Percentiles rank a stretch among this genome's conserved stretches.
These are phyloP conservation scores for Cenchrus americanus DNA, from an alignment of 176 grass and related monocot genomes.

Conservation along the genomic window DNA sequence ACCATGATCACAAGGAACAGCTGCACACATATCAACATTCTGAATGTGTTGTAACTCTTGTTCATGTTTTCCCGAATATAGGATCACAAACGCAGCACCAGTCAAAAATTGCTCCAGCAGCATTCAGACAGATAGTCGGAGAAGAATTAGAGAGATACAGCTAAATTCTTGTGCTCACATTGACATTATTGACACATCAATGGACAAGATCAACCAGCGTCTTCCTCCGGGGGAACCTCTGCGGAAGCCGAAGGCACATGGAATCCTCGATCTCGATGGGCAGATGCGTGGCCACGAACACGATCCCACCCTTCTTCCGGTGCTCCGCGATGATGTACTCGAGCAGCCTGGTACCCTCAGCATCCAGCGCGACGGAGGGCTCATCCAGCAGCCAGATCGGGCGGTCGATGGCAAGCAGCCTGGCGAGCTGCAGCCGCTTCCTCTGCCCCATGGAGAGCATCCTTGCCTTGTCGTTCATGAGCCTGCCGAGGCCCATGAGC, in stretches of 20 bases:
- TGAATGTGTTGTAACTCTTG: background rate
- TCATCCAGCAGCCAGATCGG: conserved; percentile 97
- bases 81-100: conserved; percentile 31
- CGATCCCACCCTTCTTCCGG: conserved; percentile 88
- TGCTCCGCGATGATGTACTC: conserved; percentile 90
- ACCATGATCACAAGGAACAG: conserved; percentile 1
- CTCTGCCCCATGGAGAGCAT: conserved; percentile 98
- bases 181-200: conserved; percentile 60
- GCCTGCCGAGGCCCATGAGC: conserved; percentile 88
- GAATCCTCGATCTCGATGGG: conserved; percentile 86
- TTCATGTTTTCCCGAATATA: conserved; percentile 41
- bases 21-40: conserved; percentile 30
- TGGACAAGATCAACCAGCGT: conserved; percentile 84
- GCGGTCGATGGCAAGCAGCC: conserved; percentile 81
- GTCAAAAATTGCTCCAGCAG: conserved; percentile 37
- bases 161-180: conserved; percentile 37
- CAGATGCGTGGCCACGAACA: conserved; percentile 88
- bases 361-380: conserved; percentile 85
- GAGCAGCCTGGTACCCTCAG: conserved; percentile 69
- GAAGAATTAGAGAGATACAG: conserved; percentile 44
- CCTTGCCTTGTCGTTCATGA: conserved; percentile 89
- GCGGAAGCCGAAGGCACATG: conserved; percentile 78
- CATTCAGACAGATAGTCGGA: conserved; percentile 8
- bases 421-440: conserved; percentile 80
- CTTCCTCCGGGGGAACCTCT: conserved; percentile 85